These are phyloP conservation scores for Cydonia oblonga DNA, from an alignment of 331 rosid species.

Conservation along the genomic window DNA sequence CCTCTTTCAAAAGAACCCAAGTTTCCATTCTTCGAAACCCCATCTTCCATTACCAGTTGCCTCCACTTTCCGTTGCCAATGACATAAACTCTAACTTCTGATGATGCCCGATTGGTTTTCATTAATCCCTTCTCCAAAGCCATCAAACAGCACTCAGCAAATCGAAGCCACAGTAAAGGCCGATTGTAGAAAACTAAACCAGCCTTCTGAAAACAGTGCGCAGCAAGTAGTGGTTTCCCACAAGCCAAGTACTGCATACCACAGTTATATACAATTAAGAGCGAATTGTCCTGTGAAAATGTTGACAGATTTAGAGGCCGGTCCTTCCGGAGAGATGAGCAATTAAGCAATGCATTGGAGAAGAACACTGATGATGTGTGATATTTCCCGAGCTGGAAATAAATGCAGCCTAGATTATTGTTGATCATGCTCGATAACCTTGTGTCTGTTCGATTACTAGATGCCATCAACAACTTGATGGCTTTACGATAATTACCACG, in stretches of 20 bases:
- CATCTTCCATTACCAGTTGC: slow-evolving; percentile 68
- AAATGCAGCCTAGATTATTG: slow-evolving; percentile 95
- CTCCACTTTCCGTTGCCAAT: slow-evolving; percentile 91
- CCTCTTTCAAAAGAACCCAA: slow-evolving; percentile 26
- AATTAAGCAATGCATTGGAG: slow-evolving; percentile 66
- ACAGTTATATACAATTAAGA: slow-evolving; percentile 64
- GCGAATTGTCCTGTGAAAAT: slow-evolving; percentile 74
- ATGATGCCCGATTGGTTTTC: slow-evolving; percentile 27
- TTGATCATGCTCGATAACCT: slow-evolving; percentile 65
- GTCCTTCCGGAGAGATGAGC: slow-evolving; percentile 73
- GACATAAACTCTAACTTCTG: slow-evolving; percentile 61
- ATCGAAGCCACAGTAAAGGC: slow-evolving; percentile 92
- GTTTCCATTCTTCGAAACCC: slow-evolving; percentile 39
- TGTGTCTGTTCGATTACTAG: slow-evolving; percentile 60
- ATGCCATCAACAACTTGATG: slow-evolving; percentile 85
- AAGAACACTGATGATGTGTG: slow-evolving; percentile 75
- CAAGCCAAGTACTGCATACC: slow-evolving; percentile 86
- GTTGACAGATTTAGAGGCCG: slow-evolving; percentile 50
- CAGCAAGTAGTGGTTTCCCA: slow-evolving; percentile 82
- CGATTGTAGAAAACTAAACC: slow-evolving; percentile 71
- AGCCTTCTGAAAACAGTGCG: slow-evolving; percentile 86
- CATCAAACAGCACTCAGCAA: slow-evolving; percentile 95
- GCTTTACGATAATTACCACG: slow-evolving; percentile 95
- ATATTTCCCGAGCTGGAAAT: slow-evolving; percentile 88
- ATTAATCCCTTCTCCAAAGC: slow-evolving; percentile 70